Evolutionary conservation across 352 stramenopile species (phyloP), one percentile per base, ranked within the genome.

Genomic region (Globisporangium ultimum): DNA sequence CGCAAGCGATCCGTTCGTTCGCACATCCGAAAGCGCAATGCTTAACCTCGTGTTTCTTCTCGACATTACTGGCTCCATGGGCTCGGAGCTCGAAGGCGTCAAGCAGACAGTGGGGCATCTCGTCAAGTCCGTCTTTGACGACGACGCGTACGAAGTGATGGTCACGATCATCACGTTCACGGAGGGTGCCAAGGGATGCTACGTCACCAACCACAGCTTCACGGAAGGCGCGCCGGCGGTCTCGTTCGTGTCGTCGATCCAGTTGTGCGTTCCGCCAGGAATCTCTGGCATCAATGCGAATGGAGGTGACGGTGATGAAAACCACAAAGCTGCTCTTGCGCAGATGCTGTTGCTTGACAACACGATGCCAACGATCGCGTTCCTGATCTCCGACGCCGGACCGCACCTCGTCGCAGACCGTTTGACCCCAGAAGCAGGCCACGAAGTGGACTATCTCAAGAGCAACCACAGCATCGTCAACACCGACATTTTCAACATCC

Each of bases 131-230:
- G 78, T 81, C 7, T 86, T 78, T 18, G 72, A 83, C n/a, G 60
- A 79, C 32, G 64, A 80, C 11, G 34, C 36, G 21, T 71, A 80
- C 54, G 55, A 71, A 34, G 71, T 87, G 53, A 77, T 76, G 65
- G 74, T 90, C 62, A 90, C 80, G 24, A 74, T 88, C 67, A 76
- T 90, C 74, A 90, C 80, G 7, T 90, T 88, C 62, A 90, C 78
- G 0, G 80, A 88, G 59, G 61, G 65, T 52, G 41, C 53, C 15
- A 63, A 64, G 18, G 78, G 76, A 42, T 90, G 78, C 60, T 90
- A 72, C 64, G 67, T 88, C 50, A 86, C 80, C 38, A 75, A 69
- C 56, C 57, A 88, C 62, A 83, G 68, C 54, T 90, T 90, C 72
- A 72, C 68, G 2, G 64, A 87, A n/a, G 80, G 77, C 34, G 57